These are phyloP conservation scores for Euclidium syriacum DNA, from an alignment of 345 rosid genomes.

Conservation along the genomic window DNA sequence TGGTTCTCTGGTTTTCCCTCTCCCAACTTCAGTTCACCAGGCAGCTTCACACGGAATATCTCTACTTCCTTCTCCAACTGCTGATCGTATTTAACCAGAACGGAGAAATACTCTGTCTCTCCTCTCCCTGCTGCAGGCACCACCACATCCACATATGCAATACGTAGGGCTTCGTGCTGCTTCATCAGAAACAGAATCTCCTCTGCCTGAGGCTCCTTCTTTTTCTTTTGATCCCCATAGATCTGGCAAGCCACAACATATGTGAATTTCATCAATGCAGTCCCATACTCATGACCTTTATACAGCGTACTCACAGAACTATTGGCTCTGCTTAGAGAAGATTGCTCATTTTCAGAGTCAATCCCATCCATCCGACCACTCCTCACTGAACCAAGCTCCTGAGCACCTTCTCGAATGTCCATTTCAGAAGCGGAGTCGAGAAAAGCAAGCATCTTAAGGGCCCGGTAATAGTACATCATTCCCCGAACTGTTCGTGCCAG, in stretches of 20 bases:
- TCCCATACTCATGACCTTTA: slow-evolving; percentile 82
- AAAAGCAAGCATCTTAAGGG: slow-evolving; percentile 89
- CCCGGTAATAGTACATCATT: slow-evolving; percentile 97
- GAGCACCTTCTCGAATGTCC: slow-evolving; percentile 75
- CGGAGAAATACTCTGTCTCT: slow-evolving; percentile 64
- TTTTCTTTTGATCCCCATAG: slow-evolving; percentile 74
- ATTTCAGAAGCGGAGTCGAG: slow-evolving; percentile 97
- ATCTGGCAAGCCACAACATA: slow-evolving; percentile 83
- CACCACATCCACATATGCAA: slow-evolving; percentile 85
- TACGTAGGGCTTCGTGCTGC: slow-evolving; percentile 78
- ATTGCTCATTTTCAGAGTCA: slow-evolving; percentile 39
- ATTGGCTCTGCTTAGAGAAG: slow-evolving; percentile 43
- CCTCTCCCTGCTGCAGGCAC: slow-evolving; percentile 48
- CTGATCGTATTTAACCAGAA: slow-evolving; percentile 78
- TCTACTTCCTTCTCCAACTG: slow-evolving; percentile 72
- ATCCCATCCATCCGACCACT: slow-evolving; percentile 26
- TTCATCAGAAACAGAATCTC: slow-evolving; percentile 70
- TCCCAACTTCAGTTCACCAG: slow-evolving; percentile 84
- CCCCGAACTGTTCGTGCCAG: slow-evolving; percentile 94
- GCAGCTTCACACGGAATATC: slow-evolving; percentile 78
- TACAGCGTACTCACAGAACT: slow-evolving; percentile 61
- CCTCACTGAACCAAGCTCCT: slow-evolving; percentile 76
- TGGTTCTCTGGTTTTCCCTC: slow-evolving; percentile 98
- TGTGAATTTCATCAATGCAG: slow-evolving; percentile 78
- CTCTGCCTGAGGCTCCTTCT: slow-evolving; percentile 66